These are phyloP conservation scores for Cladophialophora yegresii DNA, from an alignment of 2,329 filamentous ascomycete species.

Conservation along the genomic window DNA sequence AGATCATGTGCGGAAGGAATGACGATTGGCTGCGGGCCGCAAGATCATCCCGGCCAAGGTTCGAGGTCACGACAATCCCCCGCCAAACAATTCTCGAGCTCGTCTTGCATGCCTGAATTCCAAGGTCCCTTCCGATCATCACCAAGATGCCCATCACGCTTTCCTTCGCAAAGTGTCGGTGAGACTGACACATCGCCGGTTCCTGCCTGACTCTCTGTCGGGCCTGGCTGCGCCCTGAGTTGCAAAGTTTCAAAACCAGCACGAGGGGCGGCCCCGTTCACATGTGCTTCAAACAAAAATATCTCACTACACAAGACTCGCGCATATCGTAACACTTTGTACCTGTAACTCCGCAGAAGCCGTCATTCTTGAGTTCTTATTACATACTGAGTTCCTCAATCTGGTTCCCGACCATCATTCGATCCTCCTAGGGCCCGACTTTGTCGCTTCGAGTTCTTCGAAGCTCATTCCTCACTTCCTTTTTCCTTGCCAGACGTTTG, in stretches of 20 bases:
- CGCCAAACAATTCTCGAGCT: constrained; percentile 6
- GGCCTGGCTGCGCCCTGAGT: neutral
- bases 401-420: constrained; percentile 13
- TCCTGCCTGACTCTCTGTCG: neutral
- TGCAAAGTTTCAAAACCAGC: constrained; percentile 1
- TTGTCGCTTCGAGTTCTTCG: constrained; percentile 6
- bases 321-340: constrained; percentile 10
- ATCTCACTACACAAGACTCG: neutral
- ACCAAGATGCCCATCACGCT: constrained; percentile 6
- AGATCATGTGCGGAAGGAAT: constrained; percentile 3
- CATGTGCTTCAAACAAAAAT: constrained; percentile 2
- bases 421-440: constrained; percentile 14
- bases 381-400: constrained; percentile 29
- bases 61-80: constrained; percentile 14
- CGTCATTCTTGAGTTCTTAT: constrained; percentile 31
- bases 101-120: constrained; percentile 8
- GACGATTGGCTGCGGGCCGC: constrained; percentile 19
- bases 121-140: constrained; percentile 10
- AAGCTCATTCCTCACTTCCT: constrained; percentile 7
- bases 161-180: constrained; percentile 23
- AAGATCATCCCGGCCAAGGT: constrained; percentile 6
- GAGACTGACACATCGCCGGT: constrained; percentile 9
- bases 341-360: constrained; percentile 21
- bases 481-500: constrained; percentile 14
- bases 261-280: constrained; percentile 10